Evolutionary conservation across 116 monocot species (phyloP), one percentile per base, ranked within the genome.

Genomic region (Iris pallida): DNA sequence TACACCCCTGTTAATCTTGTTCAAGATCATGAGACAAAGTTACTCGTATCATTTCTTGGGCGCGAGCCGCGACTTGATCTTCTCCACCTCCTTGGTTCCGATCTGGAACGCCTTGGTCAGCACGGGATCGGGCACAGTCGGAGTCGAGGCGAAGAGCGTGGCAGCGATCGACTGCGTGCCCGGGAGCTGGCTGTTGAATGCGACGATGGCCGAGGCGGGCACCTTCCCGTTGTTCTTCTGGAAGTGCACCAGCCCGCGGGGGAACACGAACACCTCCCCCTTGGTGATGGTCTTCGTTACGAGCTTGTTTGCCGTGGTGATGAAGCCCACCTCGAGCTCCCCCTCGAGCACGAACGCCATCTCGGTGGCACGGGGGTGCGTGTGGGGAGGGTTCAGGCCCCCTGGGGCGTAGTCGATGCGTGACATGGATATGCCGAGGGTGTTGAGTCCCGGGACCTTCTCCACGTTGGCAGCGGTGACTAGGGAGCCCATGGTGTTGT

Each of bases 321-420:
- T 61, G 61, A 71, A 71, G 13, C 71, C 71, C 1, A 61, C 71
- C 40, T 60, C 59, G 61, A 71, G 71, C 13, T 12, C 7, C 40
- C 71, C 71, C 6, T 71, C 20, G 4, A 71, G 51, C n/a, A 71
- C 71, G 71, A 71, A 61, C 7, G 47, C 49, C 43, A 71, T 14
- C 49, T 71, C 67, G 53, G 66, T 67, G 30, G 75, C 57, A 19
- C 63, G 42, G 4, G 66, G 66, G 42, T 78, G 78, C 8, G 67
- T 72, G 47, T 78, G 78, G 47, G 78, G 78, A 9, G 78, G 78
- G 62, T 72, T 78, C 14, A 72, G 68, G 2, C 78, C 78, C 0
- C 53, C 48, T 6, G 61, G 72, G 7, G 78, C 78, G 47, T 19
- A 78, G 72, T 78, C 78, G 6, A 78, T 72, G 30, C 78, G 78